Conservation (phyloP, 2,329 filamentous ascomycete genomes). For the Lomentospora prolificans region DNA sequence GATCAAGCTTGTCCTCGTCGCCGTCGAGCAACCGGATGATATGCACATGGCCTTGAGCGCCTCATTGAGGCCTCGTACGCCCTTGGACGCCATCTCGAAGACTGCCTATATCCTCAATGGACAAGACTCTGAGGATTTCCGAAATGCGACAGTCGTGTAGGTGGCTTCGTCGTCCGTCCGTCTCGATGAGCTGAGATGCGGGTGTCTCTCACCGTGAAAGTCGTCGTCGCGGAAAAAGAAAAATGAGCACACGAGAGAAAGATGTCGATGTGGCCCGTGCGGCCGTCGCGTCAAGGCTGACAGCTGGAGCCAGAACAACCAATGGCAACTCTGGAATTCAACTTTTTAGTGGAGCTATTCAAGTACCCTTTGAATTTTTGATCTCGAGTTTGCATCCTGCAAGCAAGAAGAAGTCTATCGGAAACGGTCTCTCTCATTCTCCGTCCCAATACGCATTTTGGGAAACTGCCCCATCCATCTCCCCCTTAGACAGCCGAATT, state of each 20-base stretch:
- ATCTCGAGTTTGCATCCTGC: constrained; percentile 9
- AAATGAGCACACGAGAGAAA: not conserved
- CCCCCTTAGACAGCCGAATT: constrained; percentile 11
- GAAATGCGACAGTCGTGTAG: not conserved
- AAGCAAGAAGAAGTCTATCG: not conserved
- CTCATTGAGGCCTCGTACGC: constrained; percentile 40
- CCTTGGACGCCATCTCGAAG: constrained; percentile 33
- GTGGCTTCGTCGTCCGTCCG: not conserved
- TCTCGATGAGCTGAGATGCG: no score
- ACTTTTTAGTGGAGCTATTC: constrained; percentile 3
- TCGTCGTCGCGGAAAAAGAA: constrained; percentile 7
- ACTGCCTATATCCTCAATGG: not conserved
- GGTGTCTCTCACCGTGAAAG: not conserved
- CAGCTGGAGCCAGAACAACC: not conserved
- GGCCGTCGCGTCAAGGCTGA: not conserved
- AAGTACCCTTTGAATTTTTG: constrained; percentile 1
- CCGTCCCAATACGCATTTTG: not conserved
- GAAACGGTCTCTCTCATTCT: not conserved
- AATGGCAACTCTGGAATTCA: not conserved
- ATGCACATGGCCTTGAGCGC: constrained; percentile 40
- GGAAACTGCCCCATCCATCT: not conserved
- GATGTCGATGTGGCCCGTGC: constrained; percentile 1
- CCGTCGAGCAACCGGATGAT: constrained; percentile 21
- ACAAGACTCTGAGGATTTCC: not conserved
- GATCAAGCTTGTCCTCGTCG: not conserved